Percentiles rank a stretch among this genome's conserved stretches.
Conservation (phyloP, 306 rosid genomes). For the Comarum palustre region DNA sequence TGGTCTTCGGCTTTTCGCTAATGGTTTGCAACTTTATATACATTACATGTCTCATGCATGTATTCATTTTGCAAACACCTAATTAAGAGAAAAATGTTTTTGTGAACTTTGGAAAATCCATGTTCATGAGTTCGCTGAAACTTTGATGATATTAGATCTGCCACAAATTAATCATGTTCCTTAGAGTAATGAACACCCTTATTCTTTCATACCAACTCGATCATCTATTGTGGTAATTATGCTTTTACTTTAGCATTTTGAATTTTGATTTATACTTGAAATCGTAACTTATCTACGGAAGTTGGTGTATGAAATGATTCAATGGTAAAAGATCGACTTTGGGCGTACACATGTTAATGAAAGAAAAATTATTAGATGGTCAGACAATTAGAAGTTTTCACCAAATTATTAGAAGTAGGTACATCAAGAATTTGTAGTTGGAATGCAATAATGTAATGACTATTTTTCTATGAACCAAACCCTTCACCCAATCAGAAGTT, state of each 20-base stretch:
- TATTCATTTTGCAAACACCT: not conserved
- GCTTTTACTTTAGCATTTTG: not conserved
- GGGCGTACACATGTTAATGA: not conserved
- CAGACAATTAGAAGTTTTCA: not conserved
- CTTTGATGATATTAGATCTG: not conserved
- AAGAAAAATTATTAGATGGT: not conserved
- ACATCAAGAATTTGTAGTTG: not conserved
- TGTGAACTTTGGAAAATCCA: not conserved
- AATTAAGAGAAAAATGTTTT: too few species aligned
- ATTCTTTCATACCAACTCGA: not conserved
- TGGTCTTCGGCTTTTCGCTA: not conserved
- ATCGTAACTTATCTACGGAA: not conserved
- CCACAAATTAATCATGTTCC: not conserved
- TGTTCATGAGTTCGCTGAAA: not conserved
- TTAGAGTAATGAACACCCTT: not conserved
- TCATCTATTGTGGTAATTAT: not conserved
- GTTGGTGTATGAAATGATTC: not conserved
- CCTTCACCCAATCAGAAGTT: not conserved
- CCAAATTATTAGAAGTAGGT: not conserved
- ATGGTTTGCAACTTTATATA: not conserved
- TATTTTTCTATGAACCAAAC: not conserved
- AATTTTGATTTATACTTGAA: not conserved
- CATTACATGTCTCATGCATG: not conserved
- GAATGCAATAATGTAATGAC: not conserved
- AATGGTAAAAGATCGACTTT: too few species aligned